Conservation (phyloP, 2,329 filamentous ascomycete species). For the Aaosphaeria pasadenensis region DNA sequence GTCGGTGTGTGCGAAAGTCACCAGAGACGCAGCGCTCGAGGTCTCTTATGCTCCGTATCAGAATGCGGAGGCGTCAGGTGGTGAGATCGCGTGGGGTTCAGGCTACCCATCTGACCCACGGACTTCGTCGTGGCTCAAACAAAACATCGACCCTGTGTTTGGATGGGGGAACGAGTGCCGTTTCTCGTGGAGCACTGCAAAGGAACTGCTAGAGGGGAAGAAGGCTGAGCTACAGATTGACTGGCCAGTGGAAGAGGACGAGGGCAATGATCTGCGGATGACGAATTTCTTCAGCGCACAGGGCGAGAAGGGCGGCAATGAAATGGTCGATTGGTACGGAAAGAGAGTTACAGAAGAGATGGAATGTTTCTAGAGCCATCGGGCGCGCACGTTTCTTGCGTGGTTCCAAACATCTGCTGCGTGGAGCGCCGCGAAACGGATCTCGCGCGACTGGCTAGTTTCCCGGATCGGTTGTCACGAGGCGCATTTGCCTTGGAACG, state of each 20-base stretch:
- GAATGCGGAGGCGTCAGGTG: conserved; percentile 21
- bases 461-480: no score
- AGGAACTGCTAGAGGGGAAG: conserved; percentile 85
- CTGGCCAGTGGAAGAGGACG: conserved; percentile 78
- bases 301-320: conserved; percentile 53
- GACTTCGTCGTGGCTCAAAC: conserved; percentile 76
- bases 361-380: conserved; percentile 61
- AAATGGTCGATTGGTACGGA: conserved; percentile 82
- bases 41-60: conserved; percentile 62
- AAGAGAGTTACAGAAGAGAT: conserved; percentile 66
- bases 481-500: no score
- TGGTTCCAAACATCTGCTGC: no score
- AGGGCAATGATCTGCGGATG: conserved; percentile 60
- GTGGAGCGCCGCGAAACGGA: no score
- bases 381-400: background rate
- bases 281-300: conserved; percentile 69
- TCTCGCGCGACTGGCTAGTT: background rate
- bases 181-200: conserved; percentile 94
- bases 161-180: conserved; percentile 92
- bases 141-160: conserved; percentile 88
- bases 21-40: conserved; percentile 84
- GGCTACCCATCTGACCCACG: conserved; percentile 88
- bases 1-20: conserved; percentile 94
- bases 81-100: conserved; percentile 69
- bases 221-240: conserved; percentile 68